Conservation (phyloP, 148 eudicot species). For the Mesembryanthemum crystallinum region DNA sequence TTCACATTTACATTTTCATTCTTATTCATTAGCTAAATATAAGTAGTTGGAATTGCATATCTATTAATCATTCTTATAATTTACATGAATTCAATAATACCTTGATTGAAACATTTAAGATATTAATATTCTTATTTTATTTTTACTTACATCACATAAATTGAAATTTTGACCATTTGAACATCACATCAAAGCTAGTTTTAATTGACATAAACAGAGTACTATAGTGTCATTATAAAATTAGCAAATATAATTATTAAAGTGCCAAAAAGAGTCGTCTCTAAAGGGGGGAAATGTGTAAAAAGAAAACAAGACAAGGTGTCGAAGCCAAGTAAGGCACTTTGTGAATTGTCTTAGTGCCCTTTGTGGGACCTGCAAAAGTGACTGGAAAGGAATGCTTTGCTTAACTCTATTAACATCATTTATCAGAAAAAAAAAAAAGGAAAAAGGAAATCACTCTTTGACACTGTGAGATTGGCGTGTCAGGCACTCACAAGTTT, state of each 20-base stretch:
- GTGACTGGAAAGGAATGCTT: conserved; percentile 21
- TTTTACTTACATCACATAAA: neutral
- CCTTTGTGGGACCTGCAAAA: conserved; percentile 12
- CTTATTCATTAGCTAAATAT: no score
- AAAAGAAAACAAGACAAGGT: conserved; percentile 12
- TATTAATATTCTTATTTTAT: neutral
- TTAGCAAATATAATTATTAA: neutral
- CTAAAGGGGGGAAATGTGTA: neutral
- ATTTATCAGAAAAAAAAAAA: no score
- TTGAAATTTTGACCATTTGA: neutral
- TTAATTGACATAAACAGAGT: neutral
- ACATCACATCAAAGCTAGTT: neutral
- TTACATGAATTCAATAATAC: neutral
- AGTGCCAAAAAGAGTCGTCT: neutral
- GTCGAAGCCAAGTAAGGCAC: conserved; percentile 30
- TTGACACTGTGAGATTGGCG: conserved; percentile 16
- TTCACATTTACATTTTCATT: no score
- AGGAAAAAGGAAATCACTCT: no score
- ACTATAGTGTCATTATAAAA: neutral
- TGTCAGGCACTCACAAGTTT: conserved; percentile 25
- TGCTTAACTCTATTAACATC: conserved; percentile 19
- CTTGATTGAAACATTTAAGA: no score
- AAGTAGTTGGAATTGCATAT: no score
- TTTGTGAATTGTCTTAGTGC: neutral
- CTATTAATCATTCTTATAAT: no score